A percentile compares a stretch with the other conserved stretches of the same genome.
Conservation (phyloP, 768 basidiomycete species). For the Paxillus ammoniavirescens region DNA sequence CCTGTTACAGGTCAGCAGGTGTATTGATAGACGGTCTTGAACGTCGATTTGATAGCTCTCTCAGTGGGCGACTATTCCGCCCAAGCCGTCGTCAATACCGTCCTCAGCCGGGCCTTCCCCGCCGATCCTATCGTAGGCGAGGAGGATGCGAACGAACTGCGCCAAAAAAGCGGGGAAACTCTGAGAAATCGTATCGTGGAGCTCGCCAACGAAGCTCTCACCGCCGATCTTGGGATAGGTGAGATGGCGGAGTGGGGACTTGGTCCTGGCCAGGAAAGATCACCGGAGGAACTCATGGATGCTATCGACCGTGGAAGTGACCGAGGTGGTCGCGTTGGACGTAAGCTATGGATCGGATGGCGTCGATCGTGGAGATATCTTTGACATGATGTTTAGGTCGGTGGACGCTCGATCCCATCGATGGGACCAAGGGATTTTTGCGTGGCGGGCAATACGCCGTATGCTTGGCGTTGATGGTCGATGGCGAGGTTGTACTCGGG, state of each 20-base stretch:
- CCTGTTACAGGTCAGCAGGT: conserved; percentile 73
- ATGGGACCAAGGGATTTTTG: conserved; percentile 92
- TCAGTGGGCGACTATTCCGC: conserved; percentile 92
- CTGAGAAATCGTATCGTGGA: conserved; percentile 68
- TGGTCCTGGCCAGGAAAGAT: conserved; percentile 54
- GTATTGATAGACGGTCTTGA: not conserved
- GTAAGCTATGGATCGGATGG: conserved; percentile 42
- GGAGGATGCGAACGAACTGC: conserved; percentile 84
- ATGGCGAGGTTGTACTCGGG: conserved; percentile 76
- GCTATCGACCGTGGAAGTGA: conserved; percentile 85
- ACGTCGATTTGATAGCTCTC: conserved; percentile 2
- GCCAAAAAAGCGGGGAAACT: conserved; percentile 40
- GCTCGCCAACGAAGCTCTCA: conserved; percentile 81
- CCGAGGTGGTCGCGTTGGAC: conserved; percentile 67
- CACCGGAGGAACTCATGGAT: conserved; percentile 62
- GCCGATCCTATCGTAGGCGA: conserved; percentile 90
- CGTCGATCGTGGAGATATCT: not conserved
- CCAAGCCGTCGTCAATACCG: conserved; percentile 86
- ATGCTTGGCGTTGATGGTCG: conserved; percentile 80
- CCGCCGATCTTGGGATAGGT: conserved; percentile 46
- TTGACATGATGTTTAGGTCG: conserved; percentile 46
- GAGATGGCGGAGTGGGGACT: conserved; percentile 73
- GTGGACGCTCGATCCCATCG: conserved; percentile 89
- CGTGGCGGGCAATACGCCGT: conserved; percentile 93
- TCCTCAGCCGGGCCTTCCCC: conserved; percentile 78